Evolutionary conservation across 768 basidiomycete genomes (phyloP).

Genomic region (Lactarius akahatsu): DNA sequence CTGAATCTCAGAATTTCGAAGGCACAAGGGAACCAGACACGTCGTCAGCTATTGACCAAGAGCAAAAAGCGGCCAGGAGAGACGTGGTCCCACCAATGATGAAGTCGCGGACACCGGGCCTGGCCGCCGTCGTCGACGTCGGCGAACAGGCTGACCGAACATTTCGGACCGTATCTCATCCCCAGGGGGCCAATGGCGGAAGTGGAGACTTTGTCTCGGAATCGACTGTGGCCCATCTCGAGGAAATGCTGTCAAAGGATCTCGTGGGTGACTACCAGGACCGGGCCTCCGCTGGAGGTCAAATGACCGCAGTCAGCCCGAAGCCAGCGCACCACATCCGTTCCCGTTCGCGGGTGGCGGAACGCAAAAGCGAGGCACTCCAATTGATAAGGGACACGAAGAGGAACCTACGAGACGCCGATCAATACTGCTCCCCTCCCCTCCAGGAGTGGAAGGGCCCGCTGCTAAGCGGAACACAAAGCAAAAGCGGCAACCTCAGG

Average conservation of each 20-base stretch:
- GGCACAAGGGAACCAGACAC: neutral
- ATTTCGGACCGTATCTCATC: neutral
- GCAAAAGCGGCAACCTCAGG: no score
- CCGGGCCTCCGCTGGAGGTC: neutral
- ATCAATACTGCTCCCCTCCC: neutral
- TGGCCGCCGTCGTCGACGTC: neutral
- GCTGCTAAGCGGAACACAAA: no score
- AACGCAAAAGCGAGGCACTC: neutral
- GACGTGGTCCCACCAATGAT: neutral
- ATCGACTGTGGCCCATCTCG: constrained; percentile 1
- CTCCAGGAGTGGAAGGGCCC: no score
- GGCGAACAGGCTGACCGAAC: neutral
- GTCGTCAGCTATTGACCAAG: neutral
- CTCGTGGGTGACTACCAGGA: neutral
- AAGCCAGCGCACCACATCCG: neutral
- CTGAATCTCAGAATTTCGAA: neutral
- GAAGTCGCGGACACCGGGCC: neutral
- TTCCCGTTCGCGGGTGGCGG: neutral
- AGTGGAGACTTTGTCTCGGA: neutral
- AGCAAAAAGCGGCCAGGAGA: neutral
- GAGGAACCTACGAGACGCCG: neutral
- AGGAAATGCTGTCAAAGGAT: constrained; percentile 17
- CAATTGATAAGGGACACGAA: neutral
- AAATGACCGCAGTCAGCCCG: neutral
- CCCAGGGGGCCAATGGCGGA: neutral